Evolutionary conservation across 1,284 basidiomycete genomes (phyloP), one percentile per base, ranked within the genome.

Genomic region (Tilletia setariae): DNA sequence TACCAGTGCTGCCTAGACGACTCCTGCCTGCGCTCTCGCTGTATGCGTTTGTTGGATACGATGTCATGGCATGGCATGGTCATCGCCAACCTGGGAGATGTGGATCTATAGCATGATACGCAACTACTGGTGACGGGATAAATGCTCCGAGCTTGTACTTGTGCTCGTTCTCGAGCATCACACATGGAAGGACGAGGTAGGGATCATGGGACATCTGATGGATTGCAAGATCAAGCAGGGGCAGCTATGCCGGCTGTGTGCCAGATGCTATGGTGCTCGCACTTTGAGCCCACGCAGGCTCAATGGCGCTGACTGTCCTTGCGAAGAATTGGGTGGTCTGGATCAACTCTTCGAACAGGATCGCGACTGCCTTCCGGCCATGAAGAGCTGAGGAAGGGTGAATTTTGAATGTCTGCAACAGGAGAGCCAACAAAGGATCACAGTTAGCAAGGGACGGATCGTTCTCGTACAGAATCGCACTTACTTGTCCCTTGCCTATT

Each of bases 331-430:
- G 76, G 1, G 76, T 76, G 0, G 81, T 81, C n/a, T 80, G 73
- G n/a, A 78, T 72, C 6, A 81, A 66, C 67, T 82, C 81, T 40
- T 82, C 81, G 64, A 82, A 81, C 59, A 81, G 56, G 53, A 82
- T 76, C 21, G 53, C 63, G 35, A 70, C 71, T 61, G 53, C 44
- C 23, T 66, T 63, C 30, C 63, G 56, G 13, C 74, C 70, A 53
- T 77, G 75, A 63, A 82, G 59, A 0, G 71, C 68, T 23, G 77
- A 79, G 21, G 72, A 68, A 1, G 81, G 81, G 49, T 81, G 80
- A 43, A 82, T 74, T 43, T 76, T 77, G 66, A 82, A 79, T 47
- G 71, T 65, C 23, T 71, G 66, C 42, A 47, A 30, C 19, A n/a
- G 8, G 62, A n/a, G n/a, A 53, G 59, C 16, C 21, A 21, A 49